Percentiles rank a stretch among this genome's conserved stretches.
phyloP scores from a whole-genome alignment of 2,329 filamentous ascomycete genomes.

The Apiospora hydei region DNA sequence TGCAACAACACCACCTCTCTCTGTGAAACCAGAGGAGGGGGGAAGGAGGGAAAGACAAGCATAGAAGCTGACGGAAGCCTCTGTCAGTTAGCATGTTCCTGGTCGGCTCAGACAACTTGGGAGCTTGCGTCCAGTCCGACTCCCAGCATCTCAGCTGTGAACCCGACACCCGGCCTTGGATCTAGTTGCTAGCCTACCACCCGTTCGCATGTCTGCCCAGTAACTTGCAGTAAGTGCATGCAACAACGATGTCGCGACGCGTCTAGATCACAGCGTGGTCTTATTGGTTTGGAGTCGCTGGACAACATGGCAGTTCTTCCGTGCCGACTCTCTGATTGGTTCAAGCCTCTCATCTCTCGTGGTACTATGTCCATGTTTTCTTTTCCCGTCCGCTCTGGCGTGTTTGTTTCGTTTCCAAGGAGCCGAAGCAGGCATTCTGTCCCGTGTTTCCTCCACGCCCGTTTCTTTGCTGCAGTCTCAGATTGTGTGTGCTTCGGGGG shows the following conservation, averaged over 20 bases:
- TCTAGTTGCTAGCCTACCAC: not conserved
- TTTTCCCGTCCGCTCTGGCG: not conserved
- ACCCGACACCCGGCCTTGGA: no score
- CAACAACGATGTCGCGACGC: constrained; percentile 3
- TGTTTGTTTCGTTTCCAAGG: constrained; percentile 22
- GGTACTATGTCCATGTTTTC: not conserved
- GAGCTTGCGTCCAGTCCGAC: not conserved
- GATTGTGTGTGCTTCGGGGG: not conserved
- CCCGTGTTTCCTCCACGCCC: constrained; percentile 15
- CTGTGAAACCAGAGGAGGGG: not conserved
- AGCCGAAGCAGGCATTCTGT: constrained; percentile 2
- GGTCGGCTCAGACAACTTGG: not conserved
- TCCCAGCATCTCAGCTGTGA: not conserved
- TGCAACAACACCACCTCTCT: not conserved
- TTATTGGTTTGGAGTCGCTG: not conserved
- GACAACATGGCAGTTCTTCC: not conserved
- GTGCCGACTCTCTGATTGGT: not conserved
- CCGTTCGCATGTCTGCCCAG: not conserved
- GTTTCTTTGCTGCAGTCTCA: not conserved
- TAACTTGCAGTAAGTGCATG: not conserved
- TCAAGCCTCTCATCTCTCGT: not conserved
- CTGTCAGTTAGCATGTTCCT: not conserved
- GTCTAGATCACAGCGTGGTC: not conserved
- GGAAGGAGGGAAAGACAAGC: not conserved
- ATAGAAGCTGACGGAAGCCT: not conserved